Conservation (phyloP, 805 yeast genomes). For the Schwanniomyces sp. region DNA sequence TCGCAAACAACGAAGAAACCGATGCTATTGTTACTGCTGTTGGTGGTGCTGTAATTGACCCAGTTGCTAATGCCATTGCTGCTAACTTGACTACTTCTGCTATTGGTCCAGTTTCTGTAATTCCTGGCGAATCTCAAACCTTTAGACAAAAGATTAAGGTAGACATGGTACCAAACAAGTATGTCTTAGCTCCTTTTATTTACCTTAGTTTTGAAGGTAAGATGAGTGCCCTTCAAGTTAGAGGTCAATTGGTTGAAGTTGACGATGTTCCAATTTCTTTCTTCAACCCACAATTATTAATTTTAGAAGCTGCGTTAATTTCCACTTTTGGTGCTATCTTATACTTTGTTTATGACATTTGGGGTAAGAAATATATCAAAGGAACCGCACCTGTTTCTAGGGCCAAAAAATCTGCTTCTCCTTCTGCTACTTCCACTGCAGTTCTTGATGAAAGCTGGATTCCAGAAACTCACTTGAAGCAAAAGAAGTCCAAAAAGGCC, state of each 20-base stretch:
- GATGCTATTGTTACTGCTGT: constrained; percentile 59
- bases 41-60: constrained; percentile 63
- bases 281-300: constrained; percentile 69
- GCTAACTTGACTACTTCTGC: constrained; percentile 67
- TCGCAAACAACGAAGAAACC: constrained; percentile 54
- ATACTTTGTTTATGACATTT: constrained; percentile 45
- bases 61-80: constrained; percentile 47
- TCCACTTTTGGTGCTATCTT: constrained; percentile 49
- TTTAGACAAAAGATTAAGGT: constrained; percentile 63
- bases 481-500: constrained; percentile 30
- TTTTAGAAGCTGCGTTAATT: constrained; percentile 56
- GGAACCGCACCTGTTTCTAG: constrained; percentile 32
- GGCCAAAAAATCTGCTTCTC: constrained; percentile 25
- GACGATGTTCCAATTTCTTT: constrained; percentile 66
- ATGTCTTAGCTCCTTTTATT: constrained; percentile 59
- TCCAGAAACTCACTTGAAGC: constrained; percentile 52
- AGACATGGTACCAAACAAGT: constrained; percentile 56
- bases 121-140: constrained; percentile 45
- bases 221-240: constrained; percentile 55
- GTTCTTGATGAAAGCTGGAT: constrained; percentile 53
- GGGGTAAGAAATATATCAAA: constrained; percentile 47
- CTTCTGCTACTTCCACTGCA: constrained; percentile 10
- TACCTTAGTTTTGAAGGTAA: constrained; percentile 51
- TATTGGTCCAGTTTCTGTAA: constrained; percentile 58
- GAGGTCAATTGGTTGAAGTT: constrained; percentile 57